These are phyloP conservation scores for Dianthus caryophyllus DNA, from an alignment of 148 eudicot species.

Conservation along the genomic window DNA sequence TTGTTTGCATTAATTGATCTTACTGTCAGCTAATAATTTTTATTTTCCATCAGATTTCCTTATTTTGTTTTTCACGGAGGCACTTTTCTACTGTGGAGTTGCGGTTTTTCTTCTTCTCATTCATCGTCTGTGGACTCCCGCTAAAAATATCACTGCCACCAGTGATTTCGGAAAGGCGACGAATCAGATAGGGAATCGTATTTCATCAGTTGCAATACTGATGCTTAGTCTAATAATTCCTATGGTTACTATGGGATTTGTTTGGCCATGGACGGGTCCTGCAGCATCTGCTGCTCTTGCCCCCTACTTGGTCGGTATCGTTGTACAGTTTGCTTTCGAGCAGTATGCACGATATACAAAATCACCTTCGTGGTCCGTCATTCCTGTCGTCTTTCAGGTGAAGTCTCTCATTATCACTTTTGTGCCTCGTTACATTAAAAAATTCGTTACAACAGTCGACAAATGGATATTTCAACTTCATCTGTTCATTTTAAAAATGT, in stretches of 20 bases:
- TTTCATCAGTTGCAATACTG: conserved; percentile 74
- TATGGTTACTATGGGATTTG: conserved; percentile 95
- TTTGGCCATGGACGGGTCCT: conserved; percentile 99
- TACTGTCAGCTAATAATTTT: background rate
- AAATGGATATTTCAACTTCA: background rate
- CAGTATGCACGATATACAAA: conserved; percentile 68
- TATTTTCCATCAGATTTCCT: conserved; percentile 68
- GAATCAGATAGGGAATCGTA: conserved; percentile 55
- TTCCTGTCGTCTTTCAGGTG: conserved; percentile 87
- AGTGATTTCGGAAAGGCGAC: conserved; percentile 31
- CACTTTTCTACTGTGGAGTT: conserved; percentile 84
- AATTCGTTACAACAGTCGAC: background rate
- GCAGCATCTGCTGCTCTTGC: conserved; percentile 99
- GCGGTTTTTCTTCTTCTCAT: conserved; percentile 66
- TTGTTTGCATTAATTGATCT: background rate
- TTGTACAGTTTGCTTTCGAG: conserved; percentile 94
- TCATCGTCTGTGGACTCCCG: conserved; percentile 58
- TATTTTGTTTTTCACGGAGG: conserved; percentile 92
- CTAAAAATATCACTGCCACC: conserved; percentile 29
- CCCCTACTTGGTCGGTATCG: conserved; percentile 97
- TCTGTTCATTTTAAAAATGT: background rate
- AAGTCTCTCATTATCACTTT: background rate
- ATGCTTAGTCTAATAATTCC: conserved; percentile 87
- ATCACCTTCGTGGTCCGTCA: conserved; percentile 87
- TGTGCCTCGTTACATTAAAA: background rate